These are phyloP conservation scores for Penicillium sclerotiorum DNA, from an alignment of 2,329 filamentous ascomycete genomes.

Conservation along the genomic window DNA sequence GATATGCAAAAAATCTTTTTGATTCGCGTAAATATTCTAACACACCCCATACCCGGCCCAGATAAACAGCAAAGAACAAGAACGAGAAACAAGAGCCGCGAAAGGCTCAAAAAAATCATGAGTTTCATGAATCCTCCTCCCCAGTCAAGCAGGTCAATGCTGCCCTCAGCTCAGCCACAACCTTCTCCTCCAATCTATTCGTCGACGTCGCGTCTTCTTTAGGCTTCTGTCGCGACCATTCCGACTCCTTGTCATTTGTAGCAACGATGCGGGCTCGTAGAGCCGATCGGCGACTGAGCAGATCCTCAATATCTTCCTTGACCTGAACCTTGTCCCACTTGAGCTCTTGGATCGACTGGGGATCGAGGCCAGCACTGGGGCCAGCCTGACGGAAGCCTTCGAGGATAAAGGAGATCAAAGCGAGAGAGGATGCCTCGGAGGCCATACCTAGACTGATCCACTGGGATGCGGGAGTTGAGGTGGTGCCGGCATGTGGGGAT, in stretches of 20 bases:
- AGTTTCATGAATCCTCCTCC: constrained; percentile 35
- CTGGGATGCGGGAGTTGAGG: constrained; percentile 55
- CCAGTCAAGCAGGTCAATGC: constrained; percentile 46
- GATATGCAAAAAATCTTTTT: constrained; percentile 1
- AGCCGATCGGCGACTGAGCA: constrained; percentile 69
- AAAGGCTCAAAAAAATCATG: constrained; percentile 20
- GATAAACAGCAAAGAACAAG: constrained; percentile 12
- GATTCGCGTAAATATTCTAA: constrained; percentile 10
- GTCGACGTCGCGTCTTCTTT: constrained; percentile 51
- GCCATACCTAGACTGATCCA: constrained; percentile 73
- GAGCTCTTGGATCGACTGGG: constrained; percentile 68
- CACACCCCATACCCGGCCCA: constrained; percentile 17
- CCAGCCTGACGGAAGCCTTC: constrained; percentile 66
- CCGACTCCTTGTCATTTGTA: constrained; percentile 70
- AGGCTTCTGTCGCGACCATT: constrained; percentile 55
- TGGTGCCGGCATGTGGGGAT: constrained; percentile 46
- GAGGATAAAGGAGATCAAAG: constrained; percentile 74
- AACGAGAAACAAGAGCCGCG: constrained; percentile 6
- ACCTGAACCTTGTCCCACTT: constrained; percentile 73
- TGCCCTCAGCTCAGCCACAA: constrained; percentile 68
- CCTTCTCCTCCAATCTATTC: constrained; percentile 73
- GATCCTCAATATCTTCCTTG: constrained; percentile 81
- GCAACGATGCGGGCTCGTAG: constrained; percentile 74
- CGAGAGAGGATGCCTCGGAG: constrained; percentile 76
- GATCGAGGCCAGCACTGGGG: constrained; percentile 61